Evolutionary conservation across 106 monocot genomes (phyloP), one percentile per base, ranked within the genome.

Genomic region (Allium cepa): DNA sequence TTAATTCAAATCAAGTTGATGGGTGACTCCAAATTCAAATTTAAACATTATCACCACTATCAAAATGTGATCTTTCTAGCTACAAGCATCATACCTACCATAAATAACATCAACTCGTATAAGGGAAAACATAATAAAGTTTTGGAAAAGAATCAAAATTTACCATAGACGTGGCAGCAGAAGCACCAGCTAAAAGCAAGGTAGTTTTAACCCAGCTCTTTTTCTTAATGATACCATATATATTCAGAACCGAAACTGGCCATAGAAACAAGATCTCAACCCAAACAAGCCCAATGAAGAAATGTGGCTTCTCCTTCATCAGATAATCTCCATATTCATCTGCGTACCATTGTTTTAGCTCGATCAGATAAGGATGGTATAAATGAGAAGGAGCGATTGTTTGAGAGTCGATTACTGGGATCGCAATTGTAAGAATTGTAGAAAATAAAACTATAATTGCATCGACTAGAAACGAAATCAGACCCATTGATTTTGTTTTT

Each of bases 151-250:
- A 22, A 51, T 50, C 17, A 22, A 50, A 50, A 26, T 47, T 56
- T 83, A 88, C 88, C 88, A 88, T 81, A 16, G 81, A 80, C 58
- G 84, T 84, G 62, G 47, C 80, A 9, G 68, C 15, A 57, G 74
- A 72, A 63, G 72, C 78, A 13, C 83, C 83, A 50, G 53, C 60
- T 69, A 80, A 71, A 56, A 87, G 67, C 36, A 59, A 74, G 12
- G 86, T 80, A 28, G 83, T 78, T 50, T 72, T 53, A 17, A 59
- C 76, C 87, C 87, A 87, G 26, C 55, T 69, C 56, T 71, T 73
- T 11, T 80, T 36, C 49, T 68, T 27, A 46, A 84, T 57, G 58
- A 84, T 63, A 46, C 83, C 83, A 36, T 75, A 84, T 52, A 84
- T 17, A 47, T 78, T 87, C 50, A 78, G 80, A 46, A 87, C 0